A percentile compares a stretch with the other conserved stretches of the same genome.
phyloP scores from a whole-genome alignment of 441 rosid genomes.

The Macaranga tanarius region DNA sequence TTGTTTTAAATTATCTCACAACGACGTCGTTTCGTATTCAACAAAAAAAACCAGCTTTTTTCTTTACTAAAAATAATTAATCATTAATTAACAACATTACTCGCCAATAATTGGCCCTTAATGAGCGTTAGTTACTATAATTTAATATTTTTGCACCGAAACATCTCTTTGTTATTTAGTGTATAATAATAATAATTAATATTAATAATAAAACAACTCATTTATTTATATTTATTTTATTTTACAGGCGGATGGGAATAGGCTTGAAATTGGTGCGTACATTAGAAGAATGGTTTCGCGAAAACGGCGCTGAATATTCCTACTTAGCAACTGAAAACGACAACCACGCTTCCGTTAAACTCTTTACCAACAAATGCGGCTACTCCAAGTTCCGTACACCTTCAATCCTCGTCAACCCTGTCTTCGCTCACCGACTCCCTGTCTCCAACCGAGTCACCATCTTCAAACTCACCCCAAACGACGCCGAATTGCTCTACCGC shows the following conservation, averaged over 20 bases:
- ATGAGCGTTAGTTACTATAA: not conserved
- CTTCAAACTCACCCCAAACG: conserved; percentile 42
- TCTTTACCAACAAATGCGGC: conserved; percentile 88
- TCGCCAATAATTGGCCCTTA: conserved; percentile 7
- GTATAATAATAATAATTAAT: not conserved
- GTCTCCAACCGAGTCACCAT: conserved; percentile 46
- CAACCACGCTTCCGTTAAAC: conserved; percentile 70
- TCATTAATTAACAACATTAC: not conserved
- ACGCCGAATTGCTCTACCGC: conserved; percentile 78
- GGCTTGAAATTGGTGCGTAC: conserved; percentile 60
- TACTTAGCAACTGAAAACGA: conserved; percentile 94
- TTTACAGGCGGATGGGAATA: conserved; percentile 78
- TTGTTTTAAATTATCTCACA: not conserved
- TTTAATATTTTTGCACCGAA: not conserved
- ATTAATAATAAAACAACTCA: not conserved
- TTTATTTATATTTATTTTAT: not conserved
- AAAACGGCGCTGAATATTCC: conserved; percentile 87
- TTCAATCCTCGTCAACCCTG: conserved; percentile 85
- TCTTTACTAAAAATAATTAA: not conserved
- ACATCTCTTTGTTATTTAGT: conserved; percentile 1
- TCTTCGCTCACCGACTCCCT: conserved; percentile 61
- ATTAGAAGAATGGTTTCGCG: conserved; percentile 78
- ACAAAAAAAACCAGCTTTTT: not conserved
- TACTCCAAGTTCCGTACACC: conserved; percentile 89
- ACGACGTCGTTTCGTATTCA: conserved; percentile 1